Percentiles rank a stretch among this genome's conserved stretches.
Evolutionary conservation across 305 asterid genomes (phyloP).

Genomic region (Solanum hybrid): DNA sequence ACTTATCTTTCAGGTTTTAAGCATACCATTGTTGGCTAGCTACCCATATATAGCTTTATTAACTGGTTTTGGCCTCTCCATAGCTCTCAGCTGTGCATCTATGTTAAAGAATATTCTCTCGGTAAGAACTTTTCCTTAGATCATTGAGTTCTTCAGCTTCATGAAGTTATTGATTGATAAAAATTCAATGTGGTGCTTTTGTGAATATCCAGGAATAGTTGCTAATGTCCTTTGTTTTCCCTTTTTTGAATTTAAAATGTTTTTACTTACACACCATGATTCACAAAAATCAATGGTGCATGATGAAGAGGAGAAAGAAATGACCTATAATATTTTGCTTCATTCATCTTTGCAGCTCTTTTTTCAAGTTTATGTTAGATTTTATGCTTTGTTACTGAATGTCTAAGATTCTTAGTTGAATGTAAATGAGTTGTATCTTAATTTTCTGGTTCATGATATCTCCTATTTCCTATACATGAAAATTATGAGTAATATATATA

Average conservation of each 20-base stretch:
- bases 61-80: conserved; percentile 39
- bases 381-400: background rate
- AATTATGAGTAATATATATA: background rate
- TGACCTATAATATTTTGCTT: background rate
- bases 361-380: background rate
- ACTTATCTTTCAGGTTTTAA: conserved; percentile 35
- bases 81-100: conserved; percentile 52
- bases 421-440: background rate
- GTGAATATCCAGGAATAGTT: background rate
- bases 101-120: conserved; percentile 57
- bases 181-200: background rate
- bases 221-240: background rate
- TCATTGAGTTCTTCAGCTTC: background rate
- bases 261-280: background rate
- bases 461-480: background rate
- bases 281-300: background rate
- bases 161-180: background rate
- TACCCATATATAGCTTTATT: conserved; percentile 55
- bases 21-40: conserved; percentile 57
- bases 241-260: background rate
- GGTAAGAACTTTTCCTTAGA: conserved; percentile 27
- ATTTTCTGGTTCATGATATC: background rate
- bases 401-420: background rate
- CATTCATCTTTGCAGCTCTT: background rate
- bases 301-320: background rate